Conservation (phyloP, 2,329 filamentous ascomycete genomes). For the Teratosphaeria nubilosa region DNA sequence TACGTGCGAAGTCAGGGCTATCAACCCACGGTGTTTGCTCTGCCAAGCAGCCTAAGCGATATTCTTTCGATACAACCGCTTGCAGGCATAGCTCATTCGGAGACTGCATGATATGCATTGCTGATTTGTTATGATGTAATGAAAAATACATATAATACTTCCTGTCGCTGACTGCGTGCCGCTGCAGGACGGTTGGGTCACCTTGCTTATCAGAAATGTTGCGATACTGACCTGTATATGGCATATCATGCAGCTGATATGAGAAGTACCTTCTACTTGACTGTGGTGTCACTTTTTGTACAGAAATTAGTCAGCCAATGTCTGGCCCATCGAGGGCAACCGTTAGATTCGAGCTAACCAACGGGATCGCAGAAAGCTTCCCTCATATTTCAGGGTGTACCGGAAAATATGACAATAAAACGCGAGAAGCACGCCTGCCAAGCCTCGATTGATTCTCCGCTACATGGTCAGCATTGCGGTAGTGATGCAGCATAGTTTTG, state of each 20-base stretch:
- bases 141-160: not conserved
- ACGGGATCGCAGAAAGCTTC: not conserved
- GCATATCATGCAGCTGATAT: too few relatives aligned
- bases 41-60: too few relatives aligned
- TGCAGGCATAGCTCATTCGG: too few relatives aligned
- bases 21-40: not conserved
- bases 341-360: not conserved
- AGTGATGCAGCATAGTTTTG: not conserved
- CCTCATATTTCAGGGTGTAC: not conserved
- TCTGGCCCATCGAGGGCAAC: not conserved
- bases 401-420: too few relatives aligned
- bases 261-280: too few relatives aligned
- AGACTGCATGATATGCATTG: not conserved
- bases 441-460: not conserved
- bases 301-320: not conserved
- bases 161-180: too few relatives aligned
- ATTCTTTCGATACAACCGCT: too few relatives aligned
- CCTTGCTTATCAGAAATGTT: not conserved
- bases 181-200: too few relatives aligned
- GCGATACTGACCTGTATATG: not conserved
- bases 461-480: not conserved
- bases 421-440: not conserved
- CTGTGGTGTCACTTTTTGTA: not conserved
- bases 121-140: not conserved
- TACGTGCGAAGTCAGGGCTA: not conserved